These are phyloP conservation scores for Digitaria exilis DNA, from an alignment of 202 grass and related monocot species.

Conservation along the genomic window DNA sequence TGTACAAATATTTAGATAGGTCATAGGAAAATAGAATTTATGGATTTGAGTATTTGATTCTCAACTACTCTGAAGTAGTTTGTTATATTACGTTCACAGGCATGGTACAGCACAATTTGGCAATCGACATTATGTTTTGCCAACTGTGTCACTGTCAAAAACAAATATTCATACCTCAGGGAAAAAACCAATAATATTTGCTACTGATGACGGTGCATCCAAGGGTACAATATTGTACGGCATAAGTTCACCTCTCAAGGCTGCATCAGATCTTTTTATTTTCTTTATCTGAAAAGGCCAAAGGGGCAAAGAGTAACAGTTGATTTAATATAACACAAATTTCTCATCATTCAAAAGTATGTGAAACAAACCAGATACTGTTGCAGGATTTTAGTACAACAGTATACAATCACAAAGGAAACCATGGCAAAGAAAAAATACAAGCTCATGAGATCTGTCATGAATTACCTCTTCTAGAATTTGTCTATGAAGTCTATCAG, in stretches of 20 bases:
- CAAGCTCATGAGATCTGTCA: background rate
- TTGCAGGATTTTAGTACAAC: slow-evolving; percentile 1
- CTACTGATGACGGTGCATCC: slow-evolving; percentile 78
- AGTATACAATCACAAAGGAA: background rate
- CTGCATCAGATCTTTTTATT: slow-evolving; percentile 79
- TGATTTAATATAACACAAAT: slow-evolving; percentile 13
- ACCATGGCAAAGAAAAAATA: background rate
- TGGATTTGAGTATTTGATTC: background rate
- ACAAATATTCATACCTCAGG: slow-evolving; percentile 64
- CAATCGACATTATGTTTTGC: background rate
- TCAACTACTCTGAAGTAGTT: background rate
- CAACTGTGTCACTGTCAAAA: background rate
- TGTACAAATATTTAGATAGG: background rate
- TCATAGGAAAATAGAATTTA: background rate
- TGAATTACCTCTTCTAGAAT: slow-evolving; percentile 85
- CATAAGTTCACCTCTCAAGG: slow-evolving; percentile 74
- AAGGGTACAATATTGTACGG: slow-evolving; percentile 96
- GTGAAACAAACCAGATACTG: slow-evolving; percentile 19
- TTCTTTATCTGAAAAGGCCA: slow-evolving; percentile 60
- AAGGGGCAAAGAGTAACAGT: slow-evolving; percentile 8
- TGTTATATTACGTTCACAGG: background rate
- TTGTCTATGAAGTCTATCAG: slow-evolving; percentile 70
- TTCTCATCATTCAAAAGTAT: background rate
- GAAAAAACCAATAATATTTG: slow-evolving; percentile 82
- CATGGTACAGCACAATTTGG: background rate